Conservation (phyloP, 306 rosid species). For the Casuarina cunninghamiana region DNA sequence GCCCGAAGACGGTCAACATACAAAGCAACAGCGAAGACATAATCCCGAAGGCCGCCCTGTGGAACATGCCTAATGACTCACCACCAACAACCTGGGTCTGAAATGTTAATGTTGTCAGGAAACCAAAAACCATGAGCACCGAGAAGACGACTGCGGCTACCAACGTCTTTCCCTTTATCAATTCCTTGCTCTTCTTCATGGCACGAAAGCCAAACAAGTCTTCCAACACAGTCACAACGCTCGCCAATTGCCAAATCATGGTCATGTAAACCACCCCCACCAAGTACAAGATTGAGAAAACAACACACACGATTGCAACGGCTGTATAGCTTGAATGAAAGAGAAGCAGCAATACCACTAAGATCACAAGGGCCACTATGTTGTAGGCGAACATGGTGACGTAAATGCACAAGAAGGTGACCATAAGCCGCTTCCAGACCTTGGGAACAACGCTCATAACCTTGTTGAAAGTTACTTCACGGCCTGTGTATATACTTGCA, state of each 20-base stretch:
- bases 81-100: constrained; percentile 42
- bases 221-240: constrained; percentile 69
- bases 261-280: constrained; percentile 55
- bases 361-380: background rate
- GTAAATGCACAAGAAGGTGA: constrained; percentile 55
- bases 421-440: constrained; percentile 68
- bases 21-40: constrained; percentile 42
- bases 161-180: constrained; percentile 62
- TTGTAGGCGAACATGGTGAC: constrained; percentile 39
- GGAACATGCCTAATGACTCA: constrained; percentile 14
- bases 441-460: constrained; percentile 61
- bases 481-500: constrained; percentile 54
- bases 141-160: constrained; percentile 28
- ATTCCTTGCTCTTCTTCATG: constrained; percentile 58
- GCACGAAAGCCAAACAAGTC: constrained; percentile 64
- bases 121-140: background rate
- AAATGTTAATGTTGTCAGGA: constrained; percentile 31
- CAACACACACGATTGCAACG: background rate
- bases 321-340: fast-evolving
- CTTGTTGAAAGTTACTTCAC: constrained; percentile 42
- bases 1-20: constrained; percentile 41
- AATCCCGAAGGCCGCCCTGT: constrained; percentile 39
- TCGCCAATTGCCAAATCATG: constrained; percentile 68
- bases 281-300: constrained; percentile 20
- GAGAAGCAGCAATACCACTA: background rate